Evolutionary conservation across 140 eudicot species (phyloP).

Genomic region (Oenanthe javanica): DNA sequence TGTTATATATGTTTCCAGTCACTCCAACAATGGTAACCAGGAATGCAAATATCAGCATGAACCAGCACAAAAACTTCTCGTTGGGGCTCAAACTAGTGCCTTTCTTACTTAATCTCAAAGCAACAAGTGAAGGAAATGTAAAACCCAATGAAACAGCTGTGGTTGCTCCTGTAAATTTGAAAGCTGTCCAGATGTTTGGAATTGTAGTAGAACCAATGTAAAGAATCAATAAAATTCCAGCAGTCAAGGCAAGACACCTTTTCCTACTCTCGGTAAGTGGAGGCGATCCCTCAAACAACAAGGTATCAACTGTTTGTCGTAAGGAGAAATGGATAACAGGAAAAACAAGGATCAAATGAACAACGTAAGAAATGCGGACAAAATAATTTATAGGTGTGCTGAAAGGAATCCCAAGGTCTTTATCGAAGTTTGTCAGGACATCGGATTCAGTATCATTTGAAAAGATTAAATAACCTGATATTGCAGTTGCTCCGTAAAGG

Average conservation of each 20-base stretch:
- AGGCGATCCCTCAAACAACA: constrained; percentile 49
- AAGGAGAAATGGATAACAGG: constrained; percentile 83
- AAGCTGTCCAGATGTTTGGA: constrained; percentile 93
- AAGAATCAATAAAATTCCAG: constrained; percentile 45
- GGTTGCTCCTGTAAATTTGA: constrained; percentile 92
- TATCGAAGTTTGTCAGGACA: constrained; percentile 73
- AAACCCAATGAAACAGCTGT: constrained; percentile 92
- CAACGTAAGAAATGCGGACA: constrained; percentile 76
- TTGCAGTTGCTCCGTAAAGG: constrained; percentile 59
- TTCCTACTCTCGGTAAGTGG: constrained; percentile 22
- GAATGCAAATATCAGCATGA: constrained; percentile 65
- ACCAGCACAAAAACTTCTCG: constrained; percentile 59
- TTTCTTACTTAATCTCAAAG: constrained; percentile 54
- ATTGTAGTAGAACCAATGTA: constrained; percentile 74
- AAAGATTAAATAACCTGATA: constrained; percentile 66
- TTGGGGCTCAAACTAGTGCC: constrained; percentile 40
- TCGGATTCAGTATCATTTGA: constrained; percentile 75
- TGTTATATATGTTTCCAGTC: constrained; percentile 55
- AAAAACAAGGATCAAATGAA: constrained; percentile 79
- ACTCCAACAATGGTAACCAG: constrained; percentile 64
- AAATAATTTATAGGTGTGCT: constrained; percentile 66
- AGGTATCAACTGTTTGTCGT: constrained; percentile 69
- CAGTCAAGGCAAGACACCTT: constrained; percentile 53
- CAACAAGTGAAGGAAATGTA: constrained; percentile 75
- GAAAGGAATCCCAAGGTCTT: constrained; percentile 67